These are phyloP conservation scores for Salix udensis DNA, from an alignment of 345 rosid genomes.

Conservation along the genomic window DNA sequence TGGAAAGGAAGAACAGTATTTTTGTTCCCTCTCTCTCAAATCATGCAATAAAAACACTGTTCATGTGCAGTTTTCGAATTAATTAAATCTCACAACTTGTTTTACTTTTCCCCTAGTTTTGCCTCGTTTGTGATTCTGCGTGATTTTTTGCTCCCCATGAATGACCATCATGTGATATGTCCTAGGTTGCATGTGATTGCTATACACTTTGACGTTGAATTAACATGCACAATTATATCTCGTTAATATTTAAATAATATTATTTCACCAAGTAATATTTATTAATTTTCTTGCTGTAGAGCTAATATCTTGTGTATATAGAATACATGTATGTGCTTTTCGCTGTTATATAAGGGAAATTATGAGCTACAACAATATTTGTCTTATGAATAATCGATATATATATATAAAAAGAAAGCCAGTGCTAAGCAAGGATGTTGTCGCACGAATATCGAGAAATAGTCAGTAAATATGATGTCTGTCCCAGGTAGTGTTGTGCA, in stretches of 20 bases:
- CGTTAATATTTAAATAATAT: not conserved
- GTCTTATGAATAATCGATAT: too few relatives aligned
- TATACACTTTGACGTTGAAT: constrained; percentile 13
- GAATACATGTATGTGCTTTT: not conserved
- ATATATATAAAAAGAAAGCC: too few relatives aligned
- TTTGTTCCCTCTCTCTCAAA: constrained; percentile 26
- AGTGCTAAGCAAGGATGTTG: too few relatives aligned
- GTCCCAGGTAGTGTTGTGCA: not conserved
- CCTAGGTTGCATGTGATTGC: constrained; percentile 34
- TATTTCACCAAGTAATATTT: not conserved
- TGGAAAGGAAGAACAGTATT: constrained; percentile 9
- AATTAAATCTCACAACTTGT: constrained; percentile 20
- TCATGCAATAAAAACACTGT: constrained; percentile 32
- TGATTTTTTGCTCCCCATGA: constrained; percentile 60
- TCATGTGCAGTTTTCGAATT: constrained; percentile 27
- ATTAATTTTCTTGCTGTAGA: not conserved
- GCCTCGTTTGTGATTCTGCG: constrained; percentile 36
- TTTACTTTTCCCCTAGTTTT: constrained; percentile 16
- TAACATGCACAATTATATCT: constrained; percentile 2
- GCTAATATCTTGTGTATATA: not conserved
- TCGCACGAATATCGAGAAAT: too few relatives aligned
- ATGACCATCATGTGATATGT: constrained; percentile 29
- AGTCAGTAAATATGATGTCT: not conserved
- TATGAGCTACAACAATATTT: too few relatives aligned
- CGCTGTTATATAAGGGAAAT: not conserved